Evolutionary conservation across 345 rosid genomes (phyloP), one percentile per base, ranked within the genome.

Genomic region (Brassica rapa): DNA sequence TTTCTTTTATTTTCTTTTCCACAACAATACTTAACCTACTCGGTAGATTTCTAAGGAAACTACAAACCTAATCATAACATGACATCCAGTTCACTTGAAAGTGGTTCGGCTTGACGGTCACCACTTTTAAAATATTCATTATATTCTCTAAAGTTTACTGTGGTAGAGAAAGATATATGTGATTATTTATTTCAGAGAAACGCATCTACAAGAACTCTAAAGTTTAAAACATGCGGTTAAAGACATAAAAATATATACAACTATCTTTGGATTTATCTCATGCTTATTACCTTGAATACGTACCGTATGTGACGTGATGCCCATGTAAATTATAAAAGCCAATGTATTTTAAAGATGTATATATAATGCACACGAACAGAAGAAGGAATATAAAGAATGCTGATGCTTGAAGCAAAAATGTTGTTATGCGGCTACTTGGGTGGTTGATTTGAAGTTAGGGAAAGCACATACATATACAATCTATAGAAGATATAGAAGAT

Each of bases 341-440:
- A 67, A 43, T 24, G 8, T 67, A 65, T 14, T 35, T 5, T 35
- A 19, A 11, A 61, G 14, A 73, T 7, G 39, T 62, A n/a, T 30
- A 66, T 30, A 19, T 19, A 19, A 19, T 53, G 69, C 56, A 68
- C 64, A 74, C 8, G 75, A 68, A 74, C 15, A 41, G 2, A 3
- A 73, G 51, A 49, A 1, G 43, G 59, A 79, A 73, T 79, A 51
- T 35, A 74, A 69, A 25, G 43, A 63, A 80, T 39, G 30, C 1
- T 63, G 62, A 74, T 37, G 71, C 71, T 53, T 69, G 75, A 80
- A 55, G 79, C 66, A 63, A 80, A 69, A 68, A 46, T 46, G 74
- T 51, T 67, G 56, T 24, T 46, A 49, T n/a, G 55, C 16, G 57
- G 71, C 66, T 63, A 29, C 29, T 30, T 77, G 2, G 68, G 15